Conservation (phyloP, 2,329 filamentous ascomycete genomes). For the Reticulascus tulasneorum region DNA sequence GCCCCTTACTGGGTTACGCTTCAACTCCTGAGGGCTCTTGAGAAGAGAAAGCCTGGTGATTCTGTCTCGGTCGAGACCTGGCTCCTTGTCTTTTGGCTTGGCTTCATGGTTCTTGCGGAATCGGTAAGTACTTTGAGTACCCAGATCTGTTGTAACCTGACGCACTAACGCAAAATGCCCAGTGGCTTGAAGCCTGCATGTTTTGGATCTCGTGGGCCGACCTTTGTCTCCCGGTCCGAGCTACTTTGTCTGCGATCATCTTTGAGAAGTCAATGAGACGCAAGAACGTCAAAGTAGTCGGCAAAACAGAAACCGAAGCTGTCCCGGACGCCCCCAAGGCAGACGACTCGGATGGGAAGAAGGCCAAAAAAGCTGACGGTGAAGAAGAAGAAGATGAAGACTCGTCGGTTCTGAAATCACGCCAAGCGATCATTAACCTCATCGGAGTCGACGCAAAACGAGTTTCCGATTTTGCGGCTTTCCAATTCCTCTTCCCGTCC, state of each 20-base stretch:
- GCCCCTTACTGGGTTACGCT: conserved; percentile 67
- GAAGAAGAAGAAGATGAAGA: conserved; percentile 44
- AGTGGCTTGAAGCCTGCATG: conserved; percentile 61
- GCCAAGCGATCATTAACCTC: conserved; percentile 72
- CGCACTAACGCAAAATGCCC: too few species aligned
- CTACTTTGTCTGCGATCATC: conserved; percentile 66
- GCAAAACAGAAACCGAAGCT: conserved; percentile 35
- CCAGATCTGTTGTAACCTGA: too few species aligned
- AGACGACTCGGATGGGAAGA: conserved; percentile 24
- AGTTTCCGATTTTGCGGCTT: conserved; percentile 64
- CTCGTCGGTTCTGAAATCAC: conserved; percentile 36
- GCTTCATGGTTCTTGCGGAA: conserved; percentile 53
- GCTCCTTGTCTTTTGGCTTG: conserved; percentile 65
- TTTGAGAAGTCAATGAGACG: conserved; percentile 74
- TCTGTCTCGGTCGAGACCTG: conserved; percentile 52
- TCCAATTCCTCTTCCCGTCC: conserved; percentile 61
- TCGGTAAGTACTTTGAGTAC: too few species aligned
- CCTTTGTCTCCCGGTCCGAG: conserved; percentile 62
- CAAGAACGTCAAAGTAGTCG: conserved; percentile 69
- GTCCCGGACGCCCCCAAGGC: conserved; percentile 33
- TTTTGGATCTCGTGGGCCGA: conserved; percentile 64
- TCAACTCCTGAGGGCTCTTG: conserved; percentile 61
- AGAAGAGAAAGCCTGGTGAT: conserved; percentile 44
- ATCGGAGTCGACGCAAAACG: conserved; percentile 72
- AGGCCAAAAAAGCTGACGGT: conserved; percentile 24